Evolutionary conservation across 257 asterid genomes (phyloP).

Genomic region (Ligustrum vulgare): DNA sequence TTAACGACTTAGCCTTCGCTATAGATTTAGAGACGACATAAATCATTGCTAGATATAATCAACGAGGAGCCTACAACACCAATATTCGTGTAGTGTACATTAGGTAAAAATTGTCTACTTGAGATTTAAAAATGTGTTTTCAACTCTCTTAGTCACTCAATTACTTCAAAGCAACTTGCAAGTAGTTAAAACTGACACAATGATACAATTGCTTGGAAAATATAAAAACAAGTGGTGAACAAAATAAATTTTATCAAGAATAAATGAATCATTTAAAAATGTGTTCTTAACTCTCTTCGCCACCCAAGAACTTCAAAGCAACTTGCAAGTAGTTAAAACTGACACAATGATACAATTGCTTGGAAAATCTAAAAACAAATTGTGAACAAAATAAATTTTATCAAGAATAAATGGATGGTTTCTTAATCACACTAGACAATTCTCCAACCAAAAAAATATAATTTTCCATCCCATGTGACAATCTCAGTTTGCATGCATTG

Average conservation of each 20-base stretch:
- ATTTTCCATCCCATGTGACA: not conserved
- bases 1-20: no score
- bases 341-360: not conserved
- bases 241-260: not conserved
- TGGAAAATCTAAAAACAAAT: not conserved
- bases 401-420: not conserved
- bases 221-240: not conserved
- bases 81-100: no score
- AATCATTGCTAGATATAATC: no score
- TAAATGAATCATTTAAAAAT: no score
- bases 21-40: no score
- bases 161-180: not conserved
- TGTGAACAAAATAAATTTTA: not conserved
- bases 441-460: not conserved
- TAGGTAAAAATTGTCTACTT: not conserved
- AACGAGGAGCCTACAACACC: no score
- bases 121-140: not conserved
- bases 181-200: not conserved
- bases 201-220: not conserved
- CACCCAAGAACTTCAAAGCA: not conserved
- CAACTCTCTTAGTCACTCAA: not conserved
- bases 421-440: constrained; percentile 2
- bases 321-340: not conserved
- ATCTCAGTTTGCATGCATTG: not conserved
- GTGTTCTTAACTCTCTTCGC: not conserved